Conservation (phyloP, 2,329 filamentous ascomycete genomes). For the Aspergillus versicolor region DNA sequence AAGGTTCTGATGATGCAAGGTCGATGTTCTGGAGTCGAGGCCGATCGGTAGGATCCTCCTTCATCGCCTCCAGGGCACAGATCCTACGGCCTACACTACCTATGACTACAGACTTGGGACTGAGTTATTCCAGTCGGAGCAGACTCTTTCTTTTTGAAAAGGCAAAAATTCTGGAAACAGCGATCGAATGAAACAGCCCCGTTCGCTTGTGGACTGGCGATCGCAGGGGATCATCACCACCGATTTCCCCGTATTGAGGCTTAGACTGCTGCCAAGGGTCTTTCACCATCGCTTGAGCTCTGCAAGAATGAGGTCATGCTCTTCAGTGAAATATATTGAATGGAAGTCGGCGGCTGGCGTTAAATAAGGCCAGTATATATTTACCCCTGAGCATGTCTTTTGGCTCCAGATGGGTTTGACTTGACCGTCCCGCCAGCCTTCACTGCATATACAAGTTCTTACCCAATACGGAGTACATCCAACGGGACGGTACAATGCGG, state of each 20-base stretch:
- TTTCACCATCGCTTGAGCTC: neutral
- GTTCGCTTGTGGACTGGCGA: neutral
- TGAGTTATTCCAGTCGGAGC: too few relatives aligned
- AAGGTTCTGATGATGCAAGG: neutral
- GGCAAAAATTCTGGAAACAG: neutral
- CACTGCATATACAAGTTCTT: neutral
- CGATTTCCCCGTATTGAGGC: neutral
- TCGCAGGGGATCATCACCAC: neutral
- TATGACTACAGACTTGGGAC: too few relatives aligned
- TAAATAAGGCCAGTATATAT: neutral
- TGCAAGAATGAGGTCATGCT: constrained; percentile 1
- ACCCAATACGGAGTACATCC: neutral
- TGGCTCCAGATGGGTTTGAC: neutral
- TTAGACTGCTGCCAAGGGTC: constrained; percentile 5
- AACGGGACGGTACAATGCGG: neutral
- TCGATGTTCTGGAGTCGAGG: neutral
- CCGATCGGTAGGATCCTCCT: neutral
- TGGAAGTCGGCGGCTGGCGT: neutral
- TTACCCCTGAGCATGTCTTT: neutral
- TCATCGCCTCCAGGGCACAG: neutral
- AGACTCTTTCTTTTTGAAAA: neutral
- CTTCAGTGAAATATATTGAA: neutral
- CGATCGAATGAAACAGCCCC: neutral
- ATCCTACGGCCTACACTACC: neutral
- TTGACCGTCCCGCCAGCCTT: neutral